Evolutionary conservation across 192 early-diverging fungal species (phyloP), one percentile per base, ranked within the genome.

Genomic region (Phycomyces nitens): DNA sequence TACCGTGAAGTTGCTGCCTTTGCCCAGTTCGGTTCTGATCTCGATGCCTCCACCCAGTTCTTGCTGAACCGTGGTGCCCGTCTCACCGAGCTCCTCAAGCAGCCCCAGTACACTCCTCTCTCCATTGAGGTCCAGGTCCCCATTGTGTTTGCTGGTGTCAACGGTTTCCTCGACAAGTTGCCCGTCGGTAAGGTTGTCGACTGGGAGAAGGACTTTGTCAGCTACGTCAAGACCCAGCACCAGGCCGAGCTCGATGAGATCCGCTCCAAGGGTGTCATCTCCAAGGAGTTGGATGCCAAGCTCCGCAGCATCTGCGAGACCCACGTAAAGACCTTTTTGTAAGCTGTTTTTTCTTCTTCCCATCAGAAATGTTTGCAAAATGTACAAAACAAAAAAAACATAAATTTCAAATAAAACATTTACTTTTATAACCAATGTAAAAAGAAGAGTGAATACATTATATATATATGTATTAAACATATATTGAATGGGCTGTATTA

Each of bases 1-100:
- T 96, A 97, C 90, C 95, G 97, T 92, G 97, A 98, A 86, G 93
- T 99, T 57, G 97, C 95, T 64, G 97, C 97, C 60, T 98, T 99
- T 76, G 94, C 97, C 73, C 97, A 99, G 86, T 99, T 99, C 83
- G 97, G 97, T 80, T 98, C 95, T 62, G 97, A 99, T 86, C 86
- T 99, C 67, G 97, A 99, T 84, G 95, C 95, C 66, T 96, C 97
- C 65, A 99, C 97, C 56, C 97, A 98, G 83, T 98, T 96, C 90
- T 80, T 94, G 84, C 82, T 99, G 65, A 96, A 96, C 91, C 94
- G 97, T 88, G 97, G 97, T 88, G 94, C 96, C 69, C 95, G 97
- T 82, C 85, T 99, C 51, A 98, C 95, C 27, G 97, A 99, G 86
- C 85, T 99, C 69, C 82, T 99, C 74, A 99, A 99, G 91, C 97